phyloP scores from a whole-genome alignment of 139 green algal species.

The Ettlia oleoabundans region DNA sequence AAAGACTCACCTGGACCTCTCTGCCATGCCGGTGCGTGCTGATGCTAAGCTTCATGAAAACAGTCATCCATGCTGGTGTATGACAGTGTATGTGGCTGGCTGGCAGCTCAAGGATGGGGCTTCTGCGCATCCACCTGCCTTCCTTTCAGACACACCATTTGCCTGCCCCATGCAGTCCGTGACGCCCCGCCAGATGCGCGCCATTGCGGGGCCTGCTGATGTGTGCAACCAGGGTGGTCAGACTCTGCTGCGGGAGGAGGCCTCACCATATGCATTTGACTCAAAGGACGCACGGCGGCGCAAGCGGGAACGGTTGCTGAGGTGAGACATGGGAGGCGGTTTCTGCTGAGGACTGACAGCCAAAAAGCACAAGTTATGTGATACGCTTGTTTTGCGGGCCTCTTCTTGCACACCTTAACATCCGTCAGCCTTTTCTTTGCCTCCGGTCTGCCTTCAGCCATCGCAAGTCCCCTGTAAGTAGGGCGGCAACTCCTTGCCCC shows the following conservation, averaged over 20 bases:
- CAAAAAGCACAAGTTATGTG: no score
- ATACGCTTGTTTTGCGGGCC: no score
- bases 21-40: slow-evolving; percentile 45
- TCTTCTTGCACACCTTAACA: no score
- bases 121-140: background rate
- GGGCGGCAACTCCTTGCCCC: no score
- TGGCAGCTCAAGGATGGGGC: background rate
- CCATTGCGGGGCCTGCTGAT: background rate
- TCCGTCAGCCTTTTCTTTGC: no score
- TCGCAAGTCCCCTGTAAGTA: no score
- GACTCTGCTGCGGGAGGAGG: slow-evolving; percentile 39
- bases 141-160: background rate
- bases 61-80: no score
- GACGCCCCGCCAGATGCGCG: slow-evolving; percentile 17
- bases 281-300: background rate
- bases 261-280: slow-evolving; percentile 33
- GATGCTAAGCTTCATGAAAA: background rate
- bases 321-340: background rate
- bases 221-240: slow-evolving; percentile 18
- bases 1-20: slow-evolving; percentile 76
- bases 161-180: background rate
- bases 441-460: no score
- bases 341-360: background rate
- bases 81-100: no score
- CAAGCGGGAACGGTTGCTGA: background rate